phyloP scores from a whole-genome alignment of 176 grass and related monocot genomes.

The Bonia amplexicaulis region DNA sequence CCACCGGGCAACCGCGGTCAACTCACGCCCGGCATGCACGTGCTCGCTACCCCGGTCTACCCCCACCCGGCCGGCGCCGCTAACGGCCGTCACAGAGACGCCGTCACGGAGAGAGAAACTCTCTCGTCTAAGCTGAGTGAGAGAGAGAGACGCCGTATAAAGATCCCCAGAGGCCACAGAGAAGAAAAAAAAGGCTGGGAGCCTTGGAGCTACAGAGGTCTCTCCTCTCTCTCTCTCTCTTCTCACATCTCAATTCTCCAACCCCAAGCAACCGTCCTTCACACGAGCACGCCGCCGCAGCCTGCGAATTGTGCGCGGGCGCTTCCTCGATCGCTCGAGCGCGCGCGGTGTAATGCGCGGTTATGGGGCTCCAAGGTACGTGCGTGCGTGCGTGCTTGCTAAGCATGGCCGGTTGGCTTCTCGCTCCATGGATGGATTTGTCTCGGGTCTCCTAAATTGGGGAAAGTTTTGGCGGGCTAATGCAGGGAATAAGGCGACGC shows the following conservation, averaged over 20 bases:
- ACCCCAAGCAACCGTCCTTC: not conserved
- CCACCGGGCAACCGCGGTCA: slow-evolving; percentile 24
- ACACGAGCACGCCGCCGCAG: not conserved
- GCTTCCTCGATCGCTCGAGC: not conserved
- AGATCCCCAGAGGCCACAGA: not conserved
- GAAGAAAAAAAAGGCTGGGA: not conserved
- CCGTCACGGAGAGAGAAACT: slow-evolving; percentile 7
- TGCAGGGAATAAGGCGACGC: slow-evolving; percentile 75
- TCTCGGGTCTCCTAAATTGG: not conserved
- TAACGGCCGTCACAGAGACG: slow-evolving; percentile 18
- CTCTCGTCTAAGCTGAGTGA: not conserved
- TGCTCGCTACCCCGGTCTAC: slow-evolving; percentile 15
- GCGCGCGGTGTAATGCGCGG: slow-evolving; percentile 25
- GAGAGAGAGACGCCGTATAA: slow-evolving; percentile 30
- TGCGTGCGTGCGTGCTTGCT: not conserved
- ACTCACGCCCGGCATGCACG: slow-evolving; percentile 37
- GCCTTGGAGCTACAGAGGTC: not conserved
- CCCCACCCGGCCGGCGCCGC: not conserved
- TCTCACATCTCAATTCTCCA: not conserved
- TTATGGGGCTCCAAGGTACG: slow-evolving; percentile 80
- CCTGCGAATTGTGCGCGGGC: not conserved
- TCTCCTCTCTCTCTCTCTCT: not conserved
- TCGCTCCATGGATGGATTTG: not conserved
- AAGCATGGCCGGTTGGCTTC: not conserved
- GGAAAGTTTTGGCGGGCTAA: not conserved